phyloP scores from a whole-genome alignment of 768 basidiomycete species.

The Roridomyces roridus region DNA sequence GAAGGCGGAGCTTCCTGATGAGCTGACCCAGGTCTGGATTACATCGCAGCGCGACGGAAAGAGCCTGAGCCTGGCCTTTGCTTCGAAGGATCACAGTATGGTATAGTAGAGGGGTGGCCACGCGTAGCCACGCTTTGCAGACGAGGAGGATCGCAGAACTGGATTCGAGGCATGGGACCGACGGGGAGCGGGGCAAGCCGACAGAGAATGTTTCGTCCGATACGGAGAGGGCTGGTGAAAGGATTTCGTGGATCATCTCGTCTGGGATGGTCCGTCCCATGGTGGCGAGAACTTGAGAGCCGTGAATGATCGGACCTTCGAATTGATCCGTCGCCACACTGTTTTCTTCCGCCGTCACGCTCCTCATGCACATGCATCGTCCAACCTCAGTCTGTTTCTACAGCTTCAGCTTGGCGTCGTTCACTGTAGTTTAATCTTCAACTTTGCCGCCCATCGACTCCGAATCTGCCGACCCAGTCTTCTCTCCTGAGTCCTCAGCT shows the following conservation, averaged over 20 bases:
- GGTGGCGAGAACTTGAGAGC: neutral
- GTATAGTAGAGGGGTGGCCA: slow-evolving; percentile 17
- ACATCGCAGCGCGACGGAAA: neutral
- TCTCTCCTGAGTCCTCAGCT: too few species aligned
- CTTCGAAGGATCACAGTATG: slow-evolving; percentile 7
- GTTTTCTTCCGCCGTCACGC: too few species aligned
- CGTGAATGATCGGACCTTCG: too few species aligned
- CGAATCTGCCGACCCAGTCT: too few species aligned
- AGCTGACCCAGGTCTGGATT: slow-evolving; percentile 2
- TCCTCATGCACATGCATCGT: too few species aligned
- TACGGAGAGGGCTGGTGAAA: slow-evolving; percentile 6
- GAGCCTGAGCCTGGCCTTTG: slow-evolving; percentile 9
- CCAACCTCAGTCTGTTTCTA: too few species aligned
- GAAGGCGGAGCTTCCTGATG: slow-evolving; percentile 16
- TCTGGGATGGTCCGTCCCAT: slow-evolving; percentile 4
- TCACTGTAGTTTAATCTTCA: too few species aligned
- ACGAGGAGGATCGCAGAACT: slow-evolving; percentile 8
- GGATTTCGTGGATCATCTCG: slow-evolving; percentile 11
- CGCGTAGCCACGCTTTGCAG: slow-evolving; percentile 16
- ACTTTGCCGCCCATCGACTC: too few species aligned
- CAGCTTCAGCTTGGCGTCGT: too few species aligned
- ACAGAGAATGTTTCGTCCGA: slow-evolving; percentile 1
- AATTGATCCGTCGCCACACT: too few species aligned
- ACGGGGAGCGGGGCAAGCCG: neutral
- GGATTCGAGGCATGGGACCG: slow-evolving; percentile 2